A percentile compares a stretch with the other conserved stretches of the same genome.
Evolutionary conservation across 306 rosid species (phyloP).

Genomic region (Sesbania bispinosa): DNA sequence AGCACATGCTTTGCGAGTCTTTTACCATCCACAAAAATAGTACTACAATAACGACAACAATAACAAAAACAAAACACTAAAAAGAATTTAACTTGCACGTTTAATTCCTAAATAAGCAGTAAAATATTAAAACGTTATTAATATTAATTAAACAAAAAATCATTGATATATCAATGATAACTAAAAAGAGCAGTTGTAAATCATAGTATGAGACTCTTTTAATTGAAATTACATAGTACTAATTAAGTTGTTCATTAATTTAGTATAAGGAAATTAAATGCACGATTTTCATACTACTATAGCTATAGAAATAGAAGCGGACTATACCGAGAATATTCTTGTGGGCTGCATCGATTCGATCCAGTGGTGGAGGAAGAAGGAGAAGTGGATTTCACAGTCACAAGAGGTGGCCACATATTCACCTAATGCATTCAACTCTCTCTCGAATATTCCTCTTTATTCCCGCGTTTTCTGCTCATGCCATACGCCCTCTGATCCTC

Average conservation of each 20-base stretch:
- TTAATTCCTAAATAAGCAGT: too few relatives aligned
- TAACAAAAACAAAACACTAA: background rate
- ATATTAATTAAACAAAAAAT: background rate
- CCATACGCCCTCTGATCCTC: conserved; percentile 3
- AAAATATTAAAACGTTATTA: background rate
- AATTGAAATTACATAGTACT: too few relatives aligned
- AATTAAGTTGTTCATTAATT: background rate
- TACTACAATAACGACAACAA: background rate
- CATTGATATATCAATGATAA: too few relatives aligned
- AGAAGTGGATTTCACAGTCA: conserved; percentile 22
- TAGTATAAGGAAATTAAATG: background rate
- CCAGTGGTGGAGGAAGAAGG: background rate
- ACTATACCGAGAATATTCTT: conserved; percentile 45
- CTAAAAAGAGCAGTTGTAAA: too few relatives aligned
- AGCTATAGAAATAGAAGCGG: background rate
- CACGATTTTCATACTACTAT: background rate
- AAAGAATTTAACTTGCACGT: too few relatives aligned
- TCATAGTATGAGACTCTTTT: too few relatives aligned
- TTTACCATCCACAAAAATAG: background rate
- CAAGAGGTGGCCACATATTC: background rate
- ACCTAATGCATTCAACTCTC: conserved; percentile 21
- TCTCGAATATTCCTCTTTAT: conserved; percentile 48
- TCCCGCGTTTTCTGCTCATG: conserved; percentile 28
- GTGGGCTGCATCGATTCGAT: background rate
- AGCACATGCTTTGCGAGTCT: background rate